Evolutionary conservation across 768 basidiomycete genomes (phyloP).

Genomic region (Rhodotorula graminis): DNA sequence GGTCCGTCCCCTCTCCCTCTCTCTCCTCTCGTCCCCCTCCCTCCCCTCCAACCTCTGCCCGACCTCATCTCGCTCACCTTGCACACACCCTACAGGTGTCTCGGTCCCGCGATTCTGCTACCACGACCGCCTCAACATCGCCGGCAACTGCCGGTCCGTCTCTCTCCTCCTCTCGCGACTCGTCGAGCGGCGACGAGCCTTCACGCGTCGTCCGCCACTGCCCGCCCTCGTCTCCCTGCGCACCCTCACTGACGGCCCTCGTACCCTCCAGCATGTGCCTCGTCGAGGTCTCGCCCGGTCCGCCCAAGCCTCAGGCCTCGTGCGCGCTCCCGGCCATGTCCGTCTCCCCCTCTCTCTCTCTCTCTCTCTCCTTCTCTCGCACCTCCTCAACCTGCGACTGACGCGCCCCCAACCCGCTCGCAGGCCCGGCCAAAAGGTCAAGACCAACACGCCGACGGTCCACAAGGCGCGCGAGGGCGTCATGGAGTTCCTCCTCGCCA

Average conservation of each 20-base stretch:
- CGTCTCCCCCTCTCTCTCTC: constrained; percentile 43
- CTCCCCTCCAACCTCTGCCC: not conserved
- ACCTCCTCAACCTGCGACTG: not conserved
- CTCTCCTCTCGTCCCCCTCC: not conserved
- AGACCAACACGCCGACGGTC: constrained; percentile 45
- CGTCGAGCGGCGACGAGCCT: not conserved
- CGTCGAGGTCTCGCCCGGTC: constrained; percentile 70
- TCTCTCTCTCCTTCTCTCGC: no score
- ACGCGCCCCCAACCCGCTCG: no score
- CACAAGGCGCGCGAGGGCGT: constrained; percentile 63
- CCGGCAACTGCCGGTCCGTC: constrained; percentile 84
- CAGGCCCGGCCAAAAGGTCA: constrained; percentile 45
- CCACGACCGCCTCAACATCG: constrained; percentile 73
- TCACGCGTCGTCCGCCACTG: no score
- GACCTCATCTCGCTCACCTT: not conserved
- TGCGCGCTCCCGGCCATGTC: constrained; percentile 94
- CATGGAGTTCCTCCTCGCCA: constrained; percentile 96
- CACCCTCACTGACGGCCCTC: not conserved
- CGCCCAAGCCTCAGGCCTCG: constrained; percentile 35
- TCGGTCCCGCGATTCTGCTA: constrained; percentile 46
- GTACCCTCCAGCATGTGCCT: constrained; percentile 75
- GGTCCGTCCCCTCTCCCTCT: constrained; percentile 14
- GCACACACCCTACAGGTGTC: constrained; percentile 20
- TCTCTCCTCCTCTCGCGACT: no score
- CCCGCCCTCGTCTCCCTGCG: no score